Evolutionary conservation across 1,284 basidiomycete species (phyloP), one percentile per base, ranked within the genome.

Genomic region (Baeospora myosura): DNA sequence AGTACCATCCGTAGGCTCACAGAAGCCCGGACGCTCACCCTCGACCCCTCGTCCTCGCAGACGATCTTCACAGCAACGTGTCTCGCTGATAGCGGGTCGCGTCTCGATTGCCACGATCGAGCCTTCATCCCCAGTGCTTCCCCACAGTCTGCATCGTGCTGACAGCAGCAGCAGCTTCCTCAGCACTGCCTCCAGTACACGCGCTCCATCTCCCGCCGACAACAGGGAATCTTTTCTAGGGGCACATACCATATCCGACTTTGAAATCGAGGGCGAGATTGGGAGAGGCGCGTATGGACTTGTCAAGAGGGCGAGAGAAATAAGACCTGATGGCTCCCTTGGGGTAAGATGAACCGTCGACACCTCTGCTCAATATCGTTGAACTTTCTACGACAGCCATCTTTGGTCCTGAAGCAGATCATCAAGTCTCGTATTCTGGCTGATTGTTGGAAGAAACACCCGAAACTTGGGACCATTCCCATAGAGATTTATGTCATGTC

Each of bases 401-500:
- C 77, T 14, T 66, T 97, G 43, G 84, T 98, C 51, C 93, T 98
- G 69, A 98, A 98, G 60, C 95, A 97, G 62, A 86, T 98, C 57
- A 95, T 98, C 72, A 98, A 98, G 66, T 93, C 90, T 43, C 87
- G 94, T 40, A 98, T 98, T 47, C 75, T 98, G 38, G 96, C 95
- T 16, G 95, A 98, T 65, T 98, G 94, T 60, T 98, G 96, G 96
- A 97, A 97, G 71, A 84, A 88, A 56, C 96, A 98, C 61, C 88
- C 90, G 30, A 79, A 86, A 47, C 78, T 91, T 55, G 96, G 96
- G 29, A 96, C 95, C 1, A 97, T 98, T 52, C 95, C 96, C 5
- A 94, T 98, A 63, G 96, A 98, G 66, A 96, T 98, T 30, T 96
- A 96, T 61, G 95, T 98, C 50, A 91, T 98, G 88, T 96, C 72